A percentile compares a stretch with the other conserved stretches of the same genome.
These are phyloP conservation scores for Suzukiozyma palmioleophila DNA, from an alignment of 1,139 yeast genomes.

Conservation along the genomic window DNA sequence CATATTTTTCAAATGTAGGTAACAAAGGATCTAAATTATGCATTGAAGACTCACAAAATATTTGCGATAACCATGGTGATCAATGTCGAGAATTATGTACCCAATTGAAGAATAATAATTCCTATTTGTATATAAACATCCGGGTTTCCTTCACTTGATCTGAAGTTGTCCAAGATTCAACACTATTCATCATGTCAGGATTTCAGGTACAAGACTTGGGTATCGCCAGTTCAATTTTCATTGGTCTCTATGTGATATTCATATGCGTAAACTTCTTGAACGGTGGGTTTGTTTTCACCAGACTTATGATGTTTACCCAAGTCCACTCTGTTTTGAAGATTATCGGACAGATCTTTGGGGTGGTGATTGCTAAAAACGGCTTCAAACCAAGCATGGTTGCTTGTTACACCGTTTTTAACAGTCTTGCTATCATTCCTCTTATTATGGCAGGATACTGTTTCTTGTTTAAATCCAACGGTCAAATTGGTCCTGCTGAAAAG, in stretches of 20 bases:
- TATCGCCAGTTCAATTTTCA: neutral
- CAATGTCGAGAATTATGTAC: no score
- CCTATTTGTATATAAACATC: no score
- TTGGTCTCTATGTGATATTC: neutral
- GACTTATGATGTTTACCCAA: conserved; percentile 2
- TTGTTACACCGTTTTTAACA: neutral
- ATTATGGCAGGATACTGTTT: conserved; percentile 2
- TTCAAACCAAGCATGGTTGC: neutral
- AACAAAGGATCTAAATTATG: no score
- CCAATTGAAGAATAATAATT: no score
- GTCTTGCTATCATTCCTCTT: neutral
- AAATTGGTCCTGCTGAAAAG: conserved; percentile 1
- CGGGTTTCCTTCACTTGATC: no score
- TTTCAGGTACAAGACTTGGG: neutral
- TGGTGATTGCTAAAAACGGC: conserved; percentile 1
- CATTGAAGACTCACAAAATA: no score
- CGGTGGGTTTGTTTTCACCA: conserved; percentile 2
- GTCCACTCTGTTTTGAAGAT: neutral
- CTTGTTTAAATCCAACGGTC: conserved; percentile 1
- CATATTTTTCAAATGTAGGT: no score
- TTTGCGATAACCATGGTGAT: no score
- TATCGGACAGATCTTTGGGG: neutral
- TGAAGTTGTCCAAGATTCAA: no score
- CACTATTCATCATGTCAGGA: neutral
- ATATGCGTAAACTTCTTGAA: conserved; percentile 1